These are phyloP conservation scores for Backusella sp. DNA, from an alignment of 192 early-diverging fungal genomes.

Conservation along the genomic window DNA sequence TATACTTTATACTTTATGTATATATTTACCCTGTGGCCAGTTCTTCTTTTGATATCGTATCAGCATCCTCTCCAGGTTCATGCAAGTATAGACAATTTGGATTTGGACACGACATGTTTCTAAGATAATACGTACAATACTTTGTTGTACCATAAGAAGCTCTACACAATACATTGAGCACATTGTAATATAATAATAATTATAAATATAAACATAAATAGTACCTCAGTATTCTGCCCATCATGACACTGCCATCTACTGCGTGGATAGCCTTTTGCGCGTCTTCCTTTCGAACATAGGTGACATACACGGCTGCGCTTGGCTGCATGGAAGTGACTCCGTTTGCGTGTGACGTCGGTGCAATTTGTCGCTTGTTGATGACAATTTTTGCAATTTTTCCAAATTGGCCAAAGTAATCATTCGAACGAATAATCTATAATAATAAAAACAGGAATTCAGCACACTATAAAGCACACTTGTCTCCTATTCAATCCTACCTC, in stretches of 20 bases:
- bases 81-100: constrained; percentile 95
- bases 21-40: constrained; percentile 69
- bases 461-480: too few relatives aligned
- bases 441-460: too few relatives aligned
- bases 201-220: not conserved
- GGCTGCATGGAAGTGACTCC: constrained; percentile 39
- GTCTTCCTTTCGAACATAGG: constrained; percentile 88
- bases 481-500: constrained; percentile 55
- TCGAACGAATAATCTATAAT: constrained; percentile 63
- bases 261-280: constrained; percentile 88
- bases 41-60: constrained; percentile 91
- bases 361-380: constrained; percentile 71
- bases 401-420: constrained; percentile 98
- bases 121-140: constrained; percentile 96
- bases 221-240: constrained; percentile 82
- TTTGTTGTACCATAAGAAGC: constrained; percentile 98
- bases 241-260: constrained; percentile 88
- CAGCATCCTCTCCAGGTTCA: constrained; percentile 91
- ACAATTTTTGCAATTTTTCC: constrained; percentile 94
- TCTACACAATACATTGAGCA: constrained; percentile 29
- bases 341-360: constrained; percentile 40
- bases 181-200: not conserved
- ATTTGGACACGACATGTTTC: constrained; percentile 90
- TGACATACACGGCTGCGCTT: constrained; percentile 88
- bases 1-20: too few relatives aligned